Evolutionary conservation across 192 early-diverging fungal genomes (phyloP), one percentile per base, ranked within the genome.

Genomic region (Coemansia sp.): DNA sequence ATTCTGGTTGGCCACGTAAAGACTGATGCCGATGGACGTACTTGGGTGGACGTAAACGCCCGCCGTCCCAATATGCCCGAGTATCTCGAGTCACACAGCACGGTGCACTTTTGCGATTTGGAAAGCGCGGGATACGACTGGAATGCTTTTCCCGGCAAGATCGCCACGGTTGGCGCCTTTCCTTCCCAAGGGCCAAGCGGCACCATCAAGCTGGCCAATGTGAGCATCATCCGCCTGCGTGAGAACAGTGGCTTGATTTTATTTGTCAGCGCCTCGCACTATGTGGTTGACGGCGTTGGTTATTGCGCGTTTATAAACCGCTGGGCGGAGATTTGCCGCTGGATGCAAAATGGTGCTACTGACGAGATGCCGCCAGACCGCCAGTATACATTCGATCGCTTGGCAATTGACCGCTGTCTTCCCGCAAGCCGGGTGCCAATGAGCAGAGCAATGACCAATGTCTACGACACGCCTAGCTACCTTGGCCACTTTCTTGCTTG

Each of bases 361-460:
- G 14, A 0, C 8, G 14, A 20, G 0, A 4, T 9, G 2, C 8
- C 27, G 5, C 29, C 41, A 25, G 2, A 0, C 8, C 15, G 28
- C 2, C 3, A 8, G 14, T 75, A 41, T 44, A 57, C 53, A 26
- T 75, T 75, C 61, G 62, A 68, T 40, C 60, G 64, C 17, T n/a
- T 15, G 0, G 40, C 58, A 8, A 53, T 75, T 53, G 48, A 53
- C 1, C 47, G 48, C 30, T 23, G 45, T 29, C 23, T 75, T 35
- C 65, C 72, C 0, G 12, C 17, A 0, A 43, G 48, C 9, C 56
- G 53, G 21, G 54, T 34, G 12, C 44, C 48, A 5, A 19, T 63
- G 30, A 51, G 39, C 22, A 14, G 1, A 1, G 36, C 28, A 8
- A 67, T 61, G 20, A 1, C 26, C 12, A 26, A 27, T 0, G 47